Evolutionary conservation across 306 rosid genomes (phyloP).

Genomic region (Glycine tomentella): DNA sequence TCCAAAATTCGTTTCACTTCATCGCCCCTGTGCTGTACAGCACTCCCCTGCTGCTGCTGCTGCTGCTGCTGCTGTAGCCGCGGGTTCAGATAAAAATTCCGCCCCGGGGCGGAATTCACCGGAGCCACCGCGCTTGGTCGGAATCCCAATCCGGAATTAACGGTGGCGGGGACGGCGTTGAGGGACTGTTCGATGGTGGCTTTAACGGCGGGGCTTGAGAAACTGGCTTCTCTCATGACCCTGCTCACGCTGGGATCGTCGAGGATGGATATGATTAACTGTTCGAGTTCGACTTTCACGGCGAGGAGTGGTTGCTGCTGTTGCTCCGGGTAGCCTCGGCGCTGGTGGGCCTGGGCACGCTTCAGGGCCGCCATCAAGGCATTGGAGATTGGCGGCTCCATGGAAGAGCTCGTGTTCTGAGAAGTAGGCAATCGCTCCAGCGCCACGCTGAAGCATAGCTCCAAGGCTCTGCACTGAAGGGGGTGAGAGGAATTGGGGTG

Average conservation of each 20-base stretch:
- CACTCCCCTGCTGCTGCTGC: constrained; percentile 67
- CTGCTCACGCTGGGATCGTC: constrained; percentile 98
- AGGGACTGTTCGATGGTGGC: constrained; percentile 86
- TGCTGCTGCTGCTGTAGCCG: constrained; percentile 72
- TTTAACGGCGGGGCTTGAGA: constrained; percentile 91
- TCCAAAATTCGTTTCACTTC: constrained; percentile 77
- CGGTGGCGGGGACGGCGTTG: constrained; percentile 53
- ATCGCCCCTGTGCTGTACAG: constrained; percentile 63
- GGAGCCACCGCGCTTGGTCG: constrained; percentile 54
- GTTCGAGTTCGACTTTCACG: constrained; percentile 93
- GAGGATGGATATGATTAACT: constrained; percentile 88
- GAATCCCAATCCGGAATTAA: constrained; percentile 75
- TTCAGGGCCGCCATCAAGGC: constrained; percentile 95
- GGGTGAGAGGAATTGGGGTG: constrained; percentile 97
- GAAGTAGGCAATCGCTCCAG: constrained; percentile 90
- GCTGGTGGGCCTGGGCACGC: constrained; percentile 98
- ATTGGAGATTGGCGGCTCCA: constrained; percentile 91
- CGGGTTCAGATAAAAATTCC: constrained; percentile 83
- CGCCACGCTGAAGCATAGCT: constrained; percentile 96
- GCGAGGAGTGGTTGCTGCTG: constrained; percentile 97
- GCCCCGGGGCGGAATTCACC: constrained; percentile 24
- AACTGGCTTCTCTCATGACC: constrained; percentile 96
- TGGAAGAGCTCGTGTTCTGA: constrained; percentile 66
- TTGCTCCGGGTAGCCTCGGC: constrained; percentile 95
- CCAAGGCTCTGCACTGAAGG: constrained; percentile 94